Evolutionary conservation across 495 filamentous ascomycete genomes (phyloP).

Genomic region (Hamigera avellanea): DNA sequence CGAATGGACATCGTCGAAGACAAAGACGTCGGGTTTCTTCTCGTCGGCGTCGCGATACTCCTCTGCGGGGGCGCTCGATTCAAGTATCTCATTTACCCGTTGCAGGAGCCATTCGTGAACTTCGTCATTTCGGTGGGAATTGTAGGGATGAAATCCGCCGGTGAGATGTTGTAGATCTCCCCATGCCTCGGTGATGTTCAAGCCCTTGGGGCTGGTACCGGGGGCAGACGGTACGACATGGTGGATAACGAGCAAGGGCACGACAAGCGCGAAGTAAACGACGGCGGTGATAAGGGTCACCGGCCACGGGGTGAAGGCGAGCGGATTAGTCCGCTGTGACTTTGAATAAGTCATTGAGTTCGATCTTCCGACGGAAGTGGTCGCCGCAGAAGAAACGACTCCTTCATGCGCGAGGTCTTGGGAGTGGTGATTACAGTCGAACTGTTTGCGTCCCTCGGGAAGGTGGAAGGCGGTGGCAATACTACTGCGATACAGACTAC

Average conservation of each 20-base stretch:
- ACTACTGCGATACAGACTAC: too few species aligned
- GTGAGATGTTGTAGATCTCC: conserved; percentile 65
- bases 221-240: conserved; percentile 63
- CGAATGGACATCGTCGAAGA: conserved; percentile 71
- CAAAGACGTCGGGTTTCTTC: conserved; percentile 35
- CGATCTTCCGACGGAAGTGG: neutral
- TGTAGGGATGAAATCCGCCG: conserved; percentile 76
- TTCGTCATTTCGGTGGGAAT: conserved; percentile 70
- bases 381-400: too few species aligned
- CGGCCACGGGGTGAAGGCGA: conserved; percentile 52
- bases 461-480: too few species aligned
- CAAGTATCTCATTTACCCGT: conserved; percentile 57
- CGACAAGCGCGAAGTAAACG: conserved; percentile 58
- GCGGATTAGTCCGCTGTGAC: conserved; percentile 32
- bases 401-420: too few species aligned
- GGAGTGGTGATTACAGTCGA: too few species aligned
- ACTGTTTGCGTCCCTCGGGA: too few species aligned
- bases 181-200: conserved; percentile 81
- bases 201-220: conserved; percentile 41
- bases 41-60: conserved; percentile 10
- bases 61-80: conserved; percentile 30
- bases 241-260: conserved; percentile 62
- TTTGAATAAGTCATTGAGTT: conserved; percentile 19
- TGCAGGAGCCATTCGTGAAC: conserved; percentile 65
- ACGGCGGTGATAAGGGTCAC: conserved; percentile 62